Evolutionary conservation across 2,329 filamentous ascomycete species (phyloP).

Genomic region (Pleomassaria siparia): DNA sequence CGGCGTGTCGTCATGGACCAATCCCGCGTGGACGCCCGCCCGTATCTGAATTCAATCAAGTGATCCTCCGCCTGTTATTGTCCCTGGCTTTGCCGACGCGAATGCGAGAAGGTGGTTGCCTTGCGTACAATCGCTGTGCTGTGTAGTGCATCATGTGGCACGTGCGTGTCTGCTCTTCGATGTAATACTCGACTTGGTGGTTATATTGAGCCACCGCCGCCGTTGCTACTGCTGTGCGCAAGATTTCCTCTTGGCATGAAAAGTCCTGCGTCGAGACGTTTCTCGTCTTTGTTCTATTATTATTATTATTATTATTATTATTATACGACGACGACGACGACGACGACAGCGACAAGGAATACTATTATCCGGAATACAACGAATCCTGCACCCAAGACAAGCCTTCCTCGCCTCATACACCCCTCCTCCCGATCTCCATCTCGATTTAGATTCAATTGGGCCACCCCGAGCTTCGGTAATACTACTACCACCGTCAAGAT

Average conservation of each 20-base stretch:
- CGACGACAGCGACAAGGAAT: background rate
- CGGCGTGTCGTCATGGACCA: background rate
- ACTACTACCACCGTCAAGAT: constrained; percentile 21
- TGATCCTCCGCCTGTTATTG: background rate
- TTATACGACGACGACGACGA: background rate
- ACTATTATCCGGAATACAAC: background rate
- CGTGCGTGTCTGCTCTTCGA: background rate
- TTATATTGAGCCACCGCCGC: too few relatives aligned
- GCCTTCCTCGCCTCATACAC: background rate
- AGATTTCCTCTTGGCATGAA: background rate
- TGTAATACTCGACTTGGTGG: too few relatives aligned
- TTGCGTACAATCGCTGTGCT: too few relatives aligned
- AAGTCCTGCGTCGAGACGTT: background rate
- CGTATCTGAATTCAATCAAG: background rate
- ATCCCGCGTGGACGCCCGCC: background rate
- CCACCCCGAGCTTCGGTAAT: background rate
- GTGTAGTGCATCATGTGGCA: background rate
- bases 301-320: too few relatives aligned
- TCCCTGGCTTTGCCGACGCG: too few relatives aligned
- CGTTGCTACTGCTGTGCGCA: background rate
- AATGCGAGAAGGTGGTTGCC: too few relatives aligned
- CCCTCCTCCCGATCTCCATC: background rate
- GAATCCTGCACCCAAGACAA: background rate
- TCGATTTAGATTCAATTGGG: background rate
- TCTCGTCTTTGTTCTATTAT: too few relatives aligned